Evolutionary conservation across 2,329 filamentous ascomycete species (phyloP).

Genomic region (Epichloe coenophiala): DNA sequence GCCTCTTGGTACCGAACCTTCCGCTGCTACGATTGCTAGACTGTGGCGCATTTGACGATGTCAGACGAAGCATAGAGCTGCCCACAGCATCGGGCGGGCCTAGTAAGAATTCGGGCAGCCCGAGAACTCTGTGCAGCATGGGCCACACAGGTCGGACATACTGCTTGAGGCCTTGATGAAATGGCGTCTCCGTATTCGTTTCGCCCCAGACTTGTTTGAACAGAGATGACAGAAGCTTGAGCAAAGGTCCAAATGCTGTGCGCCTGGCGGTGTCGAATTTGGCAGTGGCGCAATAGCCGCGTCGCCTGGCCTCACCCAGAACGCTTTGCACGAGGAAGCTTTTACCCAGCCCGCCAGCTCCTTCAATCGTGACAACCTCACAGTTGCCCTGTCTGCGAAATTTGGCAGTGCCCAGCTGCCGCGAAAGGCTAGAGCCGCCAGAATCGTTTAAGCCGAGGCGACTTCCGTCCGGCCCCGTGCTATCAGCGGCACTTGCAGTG

Average conservation of each 20-base stretch:
- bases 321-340: constrained; percentile 51
- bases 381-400: constrained; percentile 49
- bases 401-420: constrained; percentile 42
- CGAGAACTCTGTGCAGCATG: constrained; percentile 46
- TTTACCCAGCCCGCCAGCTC: constrained; percentile 50
- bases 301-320: constrained; percentile 43
- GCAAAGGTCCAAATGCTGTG: constrained; percentile 47
- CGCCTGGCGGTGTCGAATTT: constrained; percentile 51
- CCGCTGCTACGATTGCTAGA: constrained; percentile 15
- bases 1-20: constrained; percentile 24
- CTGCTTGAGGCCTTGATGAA: constrained; percentile 47
- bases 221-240: constrained; percentile 51
- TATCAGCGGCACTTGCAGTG: constrained; percentile 24
- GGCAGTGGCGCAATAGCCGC: constrained; percentile 51
- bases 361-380: constrained; percentile 48
- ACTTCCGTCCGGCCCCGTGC: constrained; percentile 25
- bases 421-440: constrained; percentile 35
- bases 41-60: background rate
- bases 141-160: constrained; percentile 53
- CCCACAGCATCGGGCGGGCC: constrained; percentile 29
- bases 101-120: constrained; percentile 56
- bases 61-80: constrained; percentile 3
- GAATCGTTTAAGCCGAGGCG: constrained; percentile 32
- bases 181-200: constrained; percentile 48
- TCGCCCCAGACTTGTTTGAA: constrained; percentile 58